A percentile compares a stretch with the other conserved stretches of the same genome.
Conservation (phyloP, 805 yeast species). For the Lachancea waltii region DNA sequence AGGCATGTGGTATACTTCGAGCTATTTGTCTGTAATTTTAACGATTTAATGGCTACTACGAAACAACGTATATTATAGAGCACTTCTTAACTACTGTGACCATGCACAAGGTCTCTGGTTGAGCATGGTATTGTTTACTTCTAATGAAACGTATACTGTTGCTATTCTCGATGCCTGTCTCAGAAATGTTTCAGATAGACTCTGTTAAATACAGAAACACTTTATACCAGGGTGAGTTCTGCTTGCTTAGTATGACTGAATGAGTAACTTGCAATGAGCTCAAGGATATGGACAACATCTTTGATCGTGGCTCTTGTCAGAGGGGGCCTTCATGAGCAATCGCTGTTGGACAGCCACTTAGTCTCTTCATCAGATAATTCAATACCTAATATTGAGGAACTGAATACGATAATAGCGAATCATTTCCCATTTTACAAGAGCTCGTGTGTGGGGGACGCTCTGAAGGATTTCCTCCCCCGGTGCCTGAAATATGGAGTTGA, state of each 20-base stretch:
- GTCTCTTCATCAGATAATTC: slow-evolving; percentile 2
- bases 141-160: not conserved
- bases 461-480: slow-evolving; percentile 34
- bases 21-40: too few relatives aligned
- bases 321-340: not conserved
- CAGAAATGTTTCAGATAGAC: not conserved
- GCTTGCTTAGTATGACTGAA: not conserved
- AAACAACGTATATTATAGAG: too few relatives aligned
- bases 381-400: not conserved
- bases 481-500: slow-evolving; percentile 41
- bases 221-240: too few relatives aligned
- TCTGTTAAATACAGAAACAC: too few relatives aligned
- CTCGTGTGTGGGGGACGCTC: slow-evolving; percentile 37
- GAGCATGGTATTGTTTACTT: not conserved
- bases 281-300: not conserved
- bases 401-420: slow-evolving; percentile 11
- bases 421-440: slow-evolving; percentile 22
- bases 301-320: not conserved
- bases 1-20: too few relatives aligned
- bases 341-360: too few relatives aligned
- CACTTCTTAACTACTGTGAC: too few relatives aligned
- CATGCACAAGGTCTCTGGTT: not conserved
- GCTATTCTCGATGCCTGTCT: too few relatives aligned
- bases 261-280: too few relatives aligned
- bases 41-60: too few relatives aligned